Evolutionary conservation across 78 protist genomes (phyloP).

Genomic region (Dictyostelium intermedium): DNA sequence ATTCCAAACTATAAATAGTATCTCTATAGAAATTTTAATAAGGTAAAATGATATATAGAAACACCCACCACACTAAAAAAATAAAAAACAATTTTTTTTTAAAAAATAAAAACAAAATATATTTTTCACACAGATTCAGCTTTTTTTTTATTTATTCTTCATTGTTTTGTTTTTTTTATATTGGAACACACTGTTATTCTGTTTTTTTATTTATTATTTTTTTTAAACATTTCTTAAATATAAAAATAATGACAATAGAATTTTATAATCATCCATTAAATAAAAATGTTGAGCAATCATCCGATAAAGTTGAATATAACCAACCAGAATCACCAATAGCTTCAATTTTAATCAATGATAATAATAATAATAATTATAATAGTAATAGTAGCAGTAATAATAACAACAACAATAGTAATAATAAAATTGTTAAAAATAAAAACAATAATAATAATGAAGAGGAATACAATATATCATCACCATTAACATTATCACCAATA

Average conservation of each 20-base stretch:
- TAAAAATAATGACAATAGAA: neutral
- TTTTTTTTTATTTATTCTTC: neutral
- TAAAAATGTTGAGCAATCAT: neutral
- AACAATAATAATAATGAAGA: neutral
- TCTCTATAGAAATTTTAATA: too few relatives aligned
- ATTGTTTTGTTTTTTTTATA: neutral
- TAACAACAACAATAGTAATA: neutral
- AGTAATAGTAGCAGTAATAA: neutral
- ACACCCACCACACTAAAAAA: neutral
- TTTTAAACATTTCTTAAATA: too few relatives aligned
- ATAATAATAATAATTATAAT: neutral
- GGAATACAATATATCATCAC: neutral
- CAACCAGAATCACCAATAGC: neutral
- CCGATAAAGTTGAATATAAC: neutral
- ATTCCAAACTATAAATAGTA: too few relatives aligned
- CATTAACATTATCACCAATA: neutral
- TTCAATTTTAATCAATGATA: neutral
- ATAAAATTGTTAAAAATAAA: neutral
- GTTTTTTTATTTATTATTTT: too few relatives aligned
- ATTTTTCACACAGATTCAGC: neutral
- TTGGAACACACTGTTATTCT: too few relatives aligned
- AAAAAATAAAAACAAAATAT: too few relatives aligned
- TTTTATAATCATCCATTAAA: too few relatives aligned
- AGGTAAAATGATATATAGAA: too few relatives aligned
- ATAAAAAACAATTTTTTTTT: too few relatives aligned